Conservation (phyloP, 257 asterid species). For the Thymus quinquecostatus region DNA sequence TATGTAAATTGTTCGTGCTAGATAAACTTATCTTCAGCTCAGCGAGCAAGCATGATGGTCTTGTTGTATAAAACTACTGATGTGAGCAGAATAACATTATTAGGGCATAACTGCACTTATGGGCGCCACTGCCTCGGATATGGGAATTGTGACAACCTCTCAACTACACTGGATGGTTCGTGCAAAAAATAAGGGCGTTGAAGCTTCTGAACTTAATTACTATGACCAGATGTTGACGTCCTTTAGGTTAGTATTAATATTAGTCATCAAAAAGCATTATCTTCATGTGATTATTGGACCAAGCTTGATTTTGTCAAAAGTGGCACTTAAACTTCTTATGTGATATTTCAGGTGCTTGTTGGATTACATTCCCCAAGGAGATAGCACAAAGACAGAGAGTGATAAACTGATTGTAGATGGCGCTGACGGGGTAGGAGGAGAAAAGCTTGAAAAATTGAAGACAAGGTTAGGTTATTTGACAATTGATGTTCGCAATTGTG, state of each 20-base stretch:
- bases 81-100: slow-evolving; percentile 24
- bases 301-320: slow-evolving; percentile 11
- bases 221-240: slow-evolving; percentile 68
- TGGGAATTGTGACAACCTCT: slow-evolving; percentile 90
- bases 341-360: slow-evolving; percentile 61
- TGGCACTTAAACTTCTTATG: slow-evolving; percentile 12
- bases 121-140: slow-evolving; percentile 62
- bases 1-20: background rate
- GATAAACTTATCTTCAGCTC: slow-evolving; percentile 7
- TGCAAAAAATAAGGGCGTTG: slow-evolving; percentile 66
- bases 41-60: background rate
- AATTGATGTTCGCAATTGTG: slow-evolving; percentile 78
- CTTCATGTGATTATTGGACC: slow-evolving; percentile 10
- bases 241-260: slow-evolving; percentile 59
- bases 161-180: slow-evolving; percentile 99
- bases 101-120: slow-evolving; percentile 73
- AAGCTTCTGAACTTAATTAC: slow-evolving; percentile 70
- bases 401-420: slow-evolving; percentile 80
- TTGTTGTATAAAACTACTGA: slow-evolving; percentile 14
- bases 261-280: background rate
- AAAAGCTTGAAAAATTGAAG: slow-evolving; percentile 67
- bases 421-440: slow-evolving; percentile 97
- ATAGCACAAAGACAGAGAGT: slow-evolving; percentile 31
- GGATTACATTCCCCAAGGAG: slow-evolving; percentile 66
- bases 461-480: slow-evolving; percentile 46